phyloP scores from a whole-genome alignment of 2,329 filamentous ascomycete genomes.

The Camptophora hylomeconis region DNA sequence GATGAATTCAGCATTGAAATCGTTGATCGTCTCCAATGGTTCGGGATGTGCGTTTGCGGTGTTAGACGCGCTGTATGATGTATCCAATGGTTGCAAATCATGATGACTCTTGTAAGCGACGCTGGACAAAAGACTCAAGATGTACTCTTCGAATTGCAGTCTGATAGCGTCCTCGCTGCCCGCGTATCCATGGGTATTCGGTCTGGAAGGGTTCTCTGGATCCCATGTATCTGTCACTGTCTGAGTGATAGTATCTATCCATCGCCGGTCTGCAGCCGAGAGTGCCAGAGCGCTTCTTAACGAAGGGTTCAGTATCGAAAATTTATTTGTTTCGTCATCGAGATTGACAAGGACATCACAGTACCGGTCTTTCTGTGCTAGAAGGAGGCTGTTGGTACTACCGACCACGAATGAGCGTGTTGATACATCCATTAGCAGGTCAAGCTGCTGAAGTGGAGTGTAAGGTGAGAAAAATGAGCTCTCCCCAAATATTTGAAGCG shows the following conservation, averaged over 20 bases:
- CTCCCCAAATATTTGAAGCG: slow-evolving; percentile 90
- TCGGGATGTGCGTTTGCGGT: slow-evolving; percentile 12
- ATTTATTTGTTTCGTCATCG: slow-evolving; percentile 55
- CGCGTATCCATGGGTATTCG: slow-evolving; percentile 89
- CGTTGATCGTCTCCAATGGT: slow-evolving; percentile 60
- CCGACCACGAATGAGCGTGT: slow-evolving; percentile 97
- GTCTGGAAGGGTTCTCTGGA: slow-evolving; percentile 70
- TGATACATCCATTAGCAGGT: slow-evolving; percentile 80
- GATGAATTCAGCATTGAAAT: slow-evolving; percentile 76
- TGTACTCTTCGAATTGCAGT: slow-evolving; percentile 92
- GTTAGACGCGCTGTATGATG: slow-evolving; percentile 26
- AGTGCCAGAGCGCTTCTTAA: slow-evolving; percentile 63
- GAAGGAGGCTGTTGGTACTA: slow-evolving; percentile 83
- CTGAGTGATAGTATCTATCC: slow-evolving; percentile 92
- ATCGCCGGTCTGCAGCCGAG: slow-evolving; percentile 76
- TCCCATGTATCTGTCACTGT: slow-evolving; percentile 96
- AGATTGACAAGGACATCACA: slow-evolving; percentile 95
- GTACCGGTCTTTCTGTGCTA: slow-evolving; percentile 91
- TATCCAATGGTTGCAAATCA: slow-evolving; percentile 32
- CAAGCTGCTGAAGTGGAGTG: slow-evolving; percentile 88
- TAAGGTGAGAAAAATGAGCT: slow-evolving; percentile 94
- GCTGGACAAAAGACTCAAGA: slow-evolving; percentile 73
- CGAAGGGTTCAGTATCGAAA: slow-evolving; percentile 71
- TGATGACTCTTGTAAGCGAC: slow-evolving; percentile 77
- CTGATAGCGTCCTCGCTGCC: slow-evolving; percentile 97